These are phyloP conservation scores for Peronosclerospora sorghi DNA, from an alignment of 352 stramenopile genomes.

Conservation along the genomic window DNA sequence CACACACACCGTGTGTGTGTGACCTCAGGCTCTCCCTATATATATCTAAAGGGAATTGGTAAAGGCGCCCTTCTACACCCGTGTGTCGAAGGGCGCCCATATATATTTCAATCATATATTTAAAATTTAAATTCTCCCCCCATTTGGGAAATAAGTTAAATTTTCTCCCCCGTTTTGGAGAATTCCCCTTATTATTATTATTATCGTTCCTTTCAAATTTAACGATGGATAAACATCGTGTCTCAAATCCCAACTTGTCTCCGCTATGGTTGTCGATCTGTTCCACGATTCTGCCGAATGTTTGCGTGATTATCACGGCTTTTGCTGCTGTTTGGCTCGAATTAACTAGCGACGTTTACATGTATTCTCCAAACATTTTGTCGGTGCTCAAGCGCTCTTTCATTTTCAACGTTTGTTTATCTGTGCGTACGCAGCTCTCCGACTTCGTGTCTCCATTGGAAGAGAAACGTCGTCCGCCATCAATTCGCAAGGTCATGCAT, in stretches of 20 bases:
- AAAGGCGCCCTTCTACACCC: too few relatives aligned
- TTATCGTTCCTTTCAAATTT: too few relatives aligned
- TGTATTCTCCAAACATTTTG: slow-evolving; percentile 35
- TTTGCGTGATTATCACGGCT: slow-evolving; percentile 29
- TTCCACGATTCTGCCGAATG: slow-evolving; percentile 22
- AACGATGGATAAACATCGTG: too few relatives aligned
- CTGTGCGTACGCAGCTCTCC: slow-evolving; percentile 31
- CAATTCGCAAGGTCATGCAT: slow-evolving; percentile 19
- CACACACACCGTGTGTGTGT: too few relatives aligned
- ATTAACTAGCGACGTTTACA: slow-evolving; percentile 36
- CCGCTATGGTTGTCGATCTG: slow-evolving; percentile 12
- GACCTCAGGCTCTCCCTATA: too few relatives aligned
- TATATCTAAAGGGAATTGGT: too few relatives aligned
- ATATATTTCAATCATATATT: too few relatives aligned
- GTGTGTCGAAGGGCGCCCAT: too few relatives aligned
- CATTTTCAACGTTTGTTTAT: slow-evolving; percentile 50
- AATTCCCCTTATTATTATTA: too few relatives aligned
- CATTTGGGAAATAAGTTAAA: too few relatives aligned
- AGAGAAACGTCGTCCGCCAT: slow-evolving; percentile 19
- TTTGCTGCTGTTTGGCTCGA: slow-evolving; percentile 35
- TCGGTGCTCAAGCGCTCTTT: slow-evolving; percentile 39
- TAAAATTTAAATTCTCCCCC: too few relatives aligned
- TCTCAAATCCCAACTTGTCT: slow-evolving; percentile 3
- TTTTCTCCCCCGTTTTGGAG: too few relatives aligned
- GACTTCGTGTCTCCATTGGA: slow-evolving; percentile 27